These are phyloP conservation scores for Actinomortierella ambigua DNA, from an alignment of 371 early-diverging fungal genomes.

Conservation along the genomic window DNA sequence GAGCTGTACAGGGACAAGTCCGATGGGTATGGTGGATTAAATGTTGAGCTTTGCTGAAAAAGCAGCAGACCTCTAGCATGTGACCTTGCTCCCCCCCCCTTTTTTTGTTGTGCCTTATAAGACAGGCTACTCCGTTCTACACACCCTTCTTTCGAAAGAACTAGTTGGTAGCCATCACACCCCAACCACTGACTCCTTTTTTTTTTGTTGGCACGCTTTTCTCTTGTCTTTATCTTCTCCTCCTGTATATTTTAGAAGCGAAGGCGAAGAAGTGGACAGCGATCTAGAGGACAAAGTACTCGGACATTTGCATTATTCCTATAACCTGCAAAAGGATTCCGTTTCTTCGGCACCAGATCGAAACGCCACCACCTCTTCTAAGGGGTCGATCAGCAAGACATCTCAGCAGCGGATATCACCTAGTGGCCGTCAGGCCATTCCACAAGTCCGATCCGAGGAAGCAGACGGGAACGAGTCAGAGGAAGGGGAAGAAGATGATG, in stretches of 20 bases:
- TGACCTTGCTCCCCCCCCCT: not conserved
- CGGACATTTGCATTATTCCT: constrained; percentile 36
- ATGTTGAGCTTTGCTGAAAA: not conserved
- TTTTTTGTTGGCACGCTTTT: too few species aligned
- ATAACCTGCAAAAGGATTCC: constrained; percentile 26
- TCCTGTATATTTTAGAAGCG: constrained; percentile 2
- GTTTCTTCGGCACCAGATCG: constrained; percentile 4
- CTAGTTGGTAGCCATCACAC: too few species aligned
- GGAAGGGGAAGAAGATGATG: constrained; percentile 16
- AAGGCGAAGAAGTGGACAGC: constrained; percentile 29
- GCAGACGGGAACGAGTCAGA: not conserved
- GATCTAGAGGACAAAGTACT: constrained; percentile 38
- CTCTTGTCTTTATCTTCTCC: not conserved
- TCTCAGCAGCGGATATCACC: not conserved
- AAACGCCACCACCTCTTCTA: too few species aligned
- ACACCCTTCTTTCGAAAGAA: too few species aligned
- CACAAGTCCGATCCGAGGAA: not conserved
- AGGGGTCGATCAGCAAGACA: not conserved
- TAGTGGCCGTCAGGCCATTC: not conserved
- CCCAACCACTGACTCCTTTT: not conserved
- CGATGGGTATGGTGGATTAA: constrained; percentile 18
- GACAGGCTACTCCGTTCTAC: not conserved
- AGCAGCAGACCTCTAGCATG: not conserved
- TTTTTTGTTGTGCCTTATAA: not conserved
- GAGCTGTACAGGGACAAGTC: constrained; percentile 34